These are phyloP conservation scores for Cladophialophora carrionii DNA, from an alignment of 2,329 filamentous ascomycete genomes.

Conservation along the genomic window DNA sequence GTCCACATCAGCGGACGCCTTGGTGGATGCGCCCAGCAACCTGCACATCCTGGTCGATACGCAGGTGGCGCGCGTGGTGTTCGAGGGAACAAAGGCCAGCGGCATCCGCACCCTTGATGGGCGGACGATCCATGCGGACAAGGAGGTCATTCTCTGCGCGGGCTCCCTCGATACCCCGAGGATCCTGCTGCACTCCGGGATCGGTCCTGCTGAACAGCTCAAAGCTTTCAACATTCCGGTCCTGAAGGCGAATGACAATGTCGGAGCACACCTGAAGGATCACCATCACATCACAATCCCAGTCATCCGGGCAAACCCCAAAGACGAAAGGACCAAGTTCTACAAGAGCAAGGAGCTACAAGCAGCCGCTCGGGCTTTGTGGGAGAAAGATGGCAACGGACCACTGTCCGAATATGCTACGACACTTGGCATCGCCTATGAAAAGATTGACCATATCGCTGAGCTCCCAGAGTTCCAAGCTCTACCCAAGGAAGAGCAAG, in stretches of 20 bases:
- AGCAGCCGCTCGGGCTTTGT: slow-evolving; percentile 54
- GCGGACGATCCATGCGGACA: slow-evolving; percentile 44
- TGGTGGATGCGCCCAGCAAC: slow-evolving; percentile 53
- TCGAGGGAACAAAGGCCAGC: slow-evolving; percentile 52
- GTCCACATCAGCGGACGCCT: slow-evolving; percentile 57
- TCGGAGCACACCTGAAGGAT: slow-evolving; percentile 54
- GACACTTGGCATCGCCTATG: slow-evolving; percentile 45
- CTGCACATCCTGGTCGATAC: slow-evolving; percentile 57
- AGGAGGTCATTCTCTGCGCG: slow-evolving; percentile 48
- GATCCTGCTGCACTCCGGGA: slow-evolving; percentile 55
- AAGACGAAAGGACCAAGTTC: slow-evolving; percentile 52
- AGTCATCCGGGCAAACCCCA: slow-evolving; percentile 48
- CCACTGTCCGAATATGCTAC: slow-evolving; percentile 43
- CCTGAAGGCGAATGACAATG: slow-evolving; percentile 46
- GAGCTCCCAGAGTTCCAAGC: slow-evolving; percentile 55
- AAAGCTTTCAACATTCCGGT: slow-evolving; percentile 48
- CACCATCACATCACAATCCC: slow-evolving; percentile 44
- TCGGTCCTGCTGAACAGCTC: slow-evolving; percentile 52
- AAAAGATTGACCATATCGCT: slow-evolving; percentile 50
- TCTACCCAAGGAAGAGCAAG: slow-evolving; percentile 51
- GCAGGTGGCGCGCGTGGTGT: slow-evolving; percentile 53
- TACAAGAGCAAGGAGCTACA: slow-evolving; percentile 51
- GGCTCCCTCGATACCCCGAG: slow-evolving; percentile 48
- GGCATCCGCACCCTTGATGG: slow-evolving; percentile 52
- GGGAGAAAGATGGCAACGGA: slow-evolving; percentile 50